phyloP scores from a whole-genome alignment of 164 flowering plant genomes.

The Liriodendron chinense region DNA sequence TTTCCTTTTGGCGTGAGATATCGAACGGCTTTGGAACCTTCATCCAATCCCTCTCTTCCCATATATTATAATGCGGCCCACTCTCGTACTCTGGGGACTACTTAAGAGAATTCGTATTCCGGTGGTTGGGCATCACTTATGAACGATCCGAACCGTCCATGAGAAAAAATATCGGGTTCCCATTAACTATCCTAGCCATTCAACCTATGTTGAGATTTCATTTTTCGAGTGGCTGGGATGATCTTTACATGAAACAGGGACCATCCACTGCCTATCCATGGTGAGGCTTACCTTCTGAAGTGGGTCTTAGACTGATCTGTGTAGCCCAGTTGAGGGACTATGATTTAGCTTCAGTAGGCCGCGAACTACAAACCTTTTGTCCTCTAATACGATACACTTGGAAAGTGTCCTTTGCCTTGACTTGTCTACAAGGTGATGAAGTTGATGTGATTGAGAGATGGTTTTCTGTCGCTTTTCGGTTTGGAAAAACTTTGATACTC shows the following conservation, averaged over 20 bases:
- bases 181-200: not conserved
- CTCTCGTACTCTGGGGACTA: not conserved
- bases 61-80: not conserved
- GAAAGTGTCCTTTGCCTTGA: not conserved
- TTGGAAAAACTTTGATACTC: too few relatives aligned
- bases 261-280: not conserved
- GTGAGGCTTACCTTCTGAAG: not conserved
- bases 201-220: not conserved
- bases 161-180: not conserved
- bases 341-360: not conserved
- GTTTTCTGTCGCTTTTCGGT: too few relatives aligned
- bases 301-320: too few relatives aligned
- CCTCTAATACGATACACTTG: not conserved
- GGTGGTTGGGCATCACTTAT: not conserved
- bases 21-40: conserved; percentile 6
- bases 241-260: not conserved
- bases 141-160: not conserved
- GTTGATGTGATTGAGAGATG: not conserved
- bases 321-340: not conserved
- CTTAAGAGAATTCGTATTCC: not conserved
- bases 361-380: too few relatives aligned
- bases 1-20: conserved; percentile 10
- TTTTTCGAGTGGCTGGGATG: not conserved
- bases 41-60: not conserved
- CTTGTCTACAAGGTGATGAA: not conserved